phyloP scores from a whole-genome alignment of 352 stramenopile species.

The Phytophthora rubi region DNA sequence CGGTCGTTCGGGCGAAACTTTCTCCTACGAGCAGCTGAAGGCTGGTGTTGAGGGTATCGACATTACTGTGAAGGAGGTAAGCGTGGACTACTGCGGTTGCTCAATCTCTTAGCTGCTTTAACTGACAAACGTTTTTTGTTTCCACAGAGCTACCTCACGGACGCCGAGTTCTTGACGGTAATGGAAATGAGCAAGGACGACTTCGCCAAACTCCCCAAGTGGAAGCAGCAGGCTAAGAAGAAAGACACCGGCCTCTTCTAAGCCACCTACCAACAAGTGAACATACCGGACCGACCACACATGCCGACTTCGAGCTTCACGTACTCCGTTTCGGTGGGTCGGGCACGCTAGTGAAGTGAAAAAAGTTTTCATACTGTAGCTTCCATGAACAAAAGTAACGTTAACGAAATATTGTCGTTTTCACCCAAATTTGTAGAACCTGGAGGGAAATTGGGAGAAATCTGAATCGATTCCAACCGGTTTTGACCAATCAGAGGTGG shows the following conservation, averaged over 20 bases:
- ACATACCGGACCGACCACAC: neutral
- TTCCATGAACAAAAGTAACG: too few relatives aligned
- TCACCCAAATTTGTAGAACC: too few relatives aligned
- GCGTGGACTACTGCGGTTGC: constrained; percentile 12
- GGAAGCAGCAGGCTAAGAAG: constrained; percentile 90
- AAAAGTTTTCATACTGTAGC: constrained; percentile 11
- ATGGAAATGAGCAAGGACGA: constrained; percentile 70
- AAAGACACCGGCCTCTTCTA: constrained; percentile 89
- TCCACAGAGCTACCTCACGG: constrained; percentile 65
- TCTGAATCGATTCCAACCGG: too few relatives aligned
- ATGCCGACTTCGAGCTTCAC: constrained; percentile 2
- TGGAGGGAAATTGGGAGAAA: too few relatives aligned
- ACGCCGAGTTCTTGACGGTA: constrained; percentile 79
- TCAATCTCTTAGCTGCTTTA: constrained; percentile 23
- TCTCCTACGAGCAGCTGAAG: constrained; percentile 71
- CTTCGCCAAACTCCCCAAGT: constrained; percentile 78
- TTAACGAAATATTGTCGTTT: too few relatives aligned
- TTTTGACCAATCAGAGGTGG: too few relatives aligned
- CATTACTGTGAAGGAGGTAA: constrained; percentile 75
- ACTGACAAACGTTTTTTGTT: constrained; percentile 30
- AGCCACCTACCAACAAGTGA: constrained; percentile 17
- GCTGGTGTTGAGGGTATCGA: constrained; percentile 83
- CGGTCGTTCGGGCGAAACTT: constrained; percentile 46
- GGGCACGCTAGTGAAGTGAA: constrained; percentile 13
- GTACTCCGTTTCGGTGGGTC: neutral